These are phyloP conservation scores for Stagonosporopsis rhizophila DNA, from an alignment of 2,329 filamentous ascomycete genomes.

Conservation along the genomic window DNA sequence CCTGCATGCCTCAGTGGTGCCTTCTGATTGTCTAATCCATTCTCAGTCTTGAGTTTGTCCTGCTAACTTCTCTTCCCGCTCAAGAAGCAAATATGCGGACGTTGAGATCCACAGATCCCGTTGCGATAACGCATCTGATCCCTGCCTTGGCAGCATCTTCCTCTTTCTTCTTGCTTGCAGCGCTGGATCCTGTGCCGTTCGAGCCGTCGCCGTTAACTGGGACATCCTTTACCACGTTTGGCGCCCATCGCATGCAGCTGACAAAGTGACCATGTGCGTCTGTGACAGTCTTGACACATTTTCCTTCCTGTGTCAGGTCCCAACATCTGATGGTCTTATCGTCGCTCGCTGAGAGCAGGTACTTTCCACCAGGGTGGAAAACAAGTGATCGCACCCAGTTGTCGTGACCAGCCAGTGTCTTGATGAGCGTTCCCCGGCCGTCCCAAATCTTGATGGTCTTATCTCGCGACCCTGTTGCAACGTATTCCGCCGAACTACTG, in stretches of 20 bases:
- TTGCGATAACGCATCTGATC: slow-evolving; percentile 85
- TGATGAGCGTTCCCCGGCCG: slow-evolving; percentile 80
- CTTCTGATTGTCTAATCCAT: background rate
- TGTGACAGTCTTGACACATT: slow-evolving; percentile 81
- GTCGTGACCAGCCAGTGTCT: slow-evolving; percentile 85
- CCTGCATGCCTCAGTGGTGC: background rate
- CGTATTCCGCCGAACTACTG: slow-evolving; percentile 80
- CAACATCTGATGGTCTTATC: slow-evolving; percentile 94
- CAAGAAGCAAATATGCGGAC: slow-evolving; percentile 77
- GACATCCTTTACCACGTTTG: slow-evolving; percentile 70
- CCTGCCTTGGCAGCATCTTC: slow-evolving; percentile 62
- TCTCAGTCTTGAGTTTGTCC: background rate
- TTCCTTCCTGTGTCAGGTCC: slow-evolving; percentile 89
- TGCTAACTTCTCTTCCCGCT: background rate
- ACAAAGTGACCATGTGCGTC: slow-evolving; percentile 86
- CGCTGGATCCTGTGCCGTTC: slow-evolving; percentile 54
- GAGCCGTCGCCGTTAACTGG: slow-evolving; percentile 50
- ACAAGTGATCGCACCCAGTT: slow-evolving; percentile 90
- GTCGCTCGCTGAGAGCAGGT: slow-evolving; percentile 82
- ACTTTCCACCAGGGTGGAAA: slow-evolving; percentile 92
- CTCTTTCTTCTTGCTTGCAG: slow-evolving; percentile 60
- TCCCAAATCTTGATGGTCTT: slow-evolving; percentile 94
- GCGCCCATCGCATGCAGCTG: slow-evolving; percentile 87
- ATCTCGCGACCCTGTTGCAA: slow-evolving; percentile 88
- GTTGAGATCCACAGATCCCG: slow-evolving; percentile 82